These are phyloP conservation scores for Metarhizium rileyi DNA, from an alignment of 2,329 filamentous ascomycete genomes.

Conservation along the genomic window DNA sequence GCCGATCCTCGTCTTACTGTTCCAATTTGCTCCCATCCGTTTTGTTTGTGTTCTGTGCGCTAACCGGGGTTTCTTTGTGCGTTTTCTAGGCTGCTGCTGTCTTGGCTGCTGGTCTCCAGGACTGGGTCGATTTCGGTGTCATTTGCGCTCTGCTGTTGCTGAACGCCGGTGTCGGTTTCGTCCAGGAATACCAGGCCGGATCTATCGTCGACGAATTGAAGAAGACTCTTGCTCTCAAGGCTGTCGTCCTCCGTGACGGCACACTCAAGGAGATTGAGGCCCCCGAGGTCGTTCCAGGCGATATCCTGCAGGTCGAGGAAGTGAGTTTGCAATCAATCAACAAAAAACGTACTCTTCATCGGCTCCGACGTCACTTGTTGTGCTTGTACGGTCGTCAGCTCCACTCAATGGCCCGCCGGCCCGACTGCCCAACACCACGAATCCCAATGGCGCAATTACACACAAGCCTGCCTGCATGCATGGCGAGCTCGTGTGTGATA, in stretches of 20 bases:
- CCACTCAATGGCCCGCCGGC: background rate
- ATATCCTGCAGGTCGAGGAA: slow-evolving; percentile 83
- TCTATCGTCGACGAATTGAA: slow-evolving; percentile 87
- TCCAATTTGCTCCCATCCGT: background rate
- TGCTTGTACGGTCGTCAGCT: background rate
- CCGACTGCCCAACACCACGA: background rate
- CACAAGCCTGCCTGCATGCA: background rate
- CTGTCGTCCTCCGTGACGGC: slow-evolving; percentile 73
- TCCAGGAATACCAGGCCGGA: slow-evolving; percentile 83
- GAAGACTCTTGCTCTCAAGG: slow-evolving; percentile 82
- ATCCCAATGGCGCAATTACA: background rate
- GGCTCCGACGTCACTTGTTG: background rate
- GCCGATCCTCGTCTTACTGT: background rate
- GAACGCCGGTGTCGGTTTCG: slow-evolving; percentile 77
- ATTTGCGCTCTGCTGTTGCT: slow-evolving; percentile 76
- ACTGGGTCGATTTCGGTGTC: slow-evolving; percentile 91
- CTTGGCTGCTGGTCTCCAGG: slow-evolving; percentile 71
- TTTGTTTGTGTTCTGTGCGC: slow-evolving; percentile 7
- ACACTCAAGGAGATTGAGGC: slow-evolving; percentile 70
- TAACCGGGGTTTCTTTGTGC: slow-evolving; percentile 14
- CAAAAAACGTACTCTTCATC: background rate
- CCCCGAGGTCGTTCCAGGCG: slow-evolving; percentile 76
- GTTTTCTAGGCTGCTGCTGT: slow-evolving; percentile 55
- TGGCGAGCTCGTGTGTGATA: too few relatives aligned
- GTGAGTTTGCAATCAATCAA: slow-evolving; percentile 12